Conservation (phyloP, 1,284 basidiomycete species). For the Apiotrichum veenhuisii region DNA sequence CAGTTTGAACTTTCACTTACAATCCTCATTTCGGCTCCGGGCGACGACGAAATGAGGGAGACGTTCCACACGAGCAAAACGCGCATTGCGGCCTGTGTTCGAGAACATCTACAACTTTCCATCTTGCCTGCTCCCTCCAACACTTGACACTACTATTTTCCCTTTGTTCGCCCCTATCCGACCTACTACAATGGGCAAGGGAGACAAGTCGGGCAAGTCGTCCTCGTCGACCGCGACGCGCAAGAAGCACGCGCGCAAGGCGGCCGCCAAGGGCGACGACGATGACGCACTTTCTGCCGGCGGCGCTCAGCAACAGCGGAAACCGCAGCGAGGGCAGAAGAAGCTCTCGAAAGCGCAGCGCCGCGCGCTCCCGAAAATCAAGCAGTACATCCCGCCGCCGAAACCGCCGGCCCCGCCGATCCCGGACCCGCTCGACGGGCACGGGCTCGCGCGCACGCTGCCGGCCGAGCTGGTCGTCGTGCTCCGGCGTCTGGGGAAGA, state of each 20-base stretch:
- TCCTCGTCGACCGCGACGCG: conserved; percentile 75
- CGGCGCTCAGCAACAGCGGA: conserved; percentile 5
- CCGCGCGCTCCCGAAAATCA: conserved; percentile 56
- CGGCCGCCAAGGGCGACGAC: conserved; percentile 25
- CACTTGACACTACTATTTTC: not conserved
- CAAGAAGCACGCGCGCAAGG: conserved; percentile 58
- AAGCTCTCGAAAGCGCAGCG: conserved; percentile 47
- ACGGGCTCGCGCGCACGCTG: conserved; percentile 70
- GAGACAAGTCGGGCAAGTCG: conserved; percentile 41
- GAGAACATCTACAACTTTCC: not conserved
- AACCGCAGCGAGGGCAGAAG: conserved; percentile 10
- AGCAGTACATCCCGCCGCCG: conserved; percentile 76
- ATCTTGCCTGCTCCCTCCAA: not conserved
- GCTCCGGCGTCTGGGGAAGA: conserved; percentile 79
- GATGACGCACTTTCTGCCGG: conserved; percentile 17
- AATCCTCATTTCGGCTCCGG: conserved; percentile 1
- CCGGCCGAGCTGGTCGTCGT: conserved; percentile 81
- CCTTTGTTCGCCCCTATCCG: too few relatives aligned
- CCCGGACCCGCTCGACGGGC: conserved; percentile 86
- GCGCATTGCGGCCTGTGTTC: not conserved
- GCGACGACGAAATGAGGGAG: not conserved
- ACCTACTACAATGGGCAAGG: conserved; percentile 8
- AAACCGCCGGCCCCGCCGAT: conserved; percentile 82
- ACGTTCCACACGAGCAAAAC: not conserved
- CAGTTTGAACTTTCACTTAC: not conserved